Evolutionary conservation across 371 early-diverging fungal species (phyloP), one percentile per base, ranked within the genome.

Genomic region (Coemansia sp.): DNA sequence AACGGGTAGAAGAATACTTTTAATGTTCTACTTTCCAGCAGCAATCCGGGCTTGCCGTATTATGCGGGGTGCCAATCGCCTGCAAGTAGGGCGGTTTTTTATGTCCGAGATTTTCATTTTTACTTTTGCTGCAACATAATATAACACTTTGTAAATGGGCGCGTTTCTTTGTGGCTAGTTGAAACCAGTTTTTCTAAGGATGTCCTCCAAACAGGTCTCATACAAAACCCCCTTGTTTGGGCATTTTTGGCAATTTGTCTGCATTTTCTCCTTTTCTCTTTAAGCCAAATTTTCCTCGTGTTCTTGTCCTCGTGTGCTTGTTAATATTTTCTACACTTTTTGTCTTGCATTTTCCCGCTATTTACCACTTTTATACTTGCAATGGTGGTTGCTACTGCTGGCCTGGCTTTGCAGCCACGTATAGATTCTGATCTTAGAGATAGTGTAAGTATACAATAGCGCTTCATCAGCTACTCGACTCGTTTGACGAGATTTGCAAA

Each of bases 351-450:
- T 34, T 34, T 34, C 34, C 11, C 10, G 34, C 34, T 34, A 34
- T 34, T 34, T 34, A 34, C 34, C 34, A 45, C 13, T 53, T 14
- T 27, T 13, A 21, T 57, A 22, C 34, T 57, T 34, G 37, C 22
- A 21, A 48, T 68, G 62, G 59, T 57, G 51, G 45, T 45, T 59
- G 21, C 59, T 31, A 16, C 14, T 22, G 45, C 21, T 27, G 45
- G 59, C 11, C 45, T 40, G 40, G 42, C 59, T 24, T 16, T 59
- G 47, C 59, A 59, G 45, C 45, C 59, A 26, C 59, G 47, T 16
- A 42, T 59, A 2, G 34, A n/a, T 24, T 4, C 59, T 16, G 42
- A 3, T 14, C 6, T 4, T 6, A 42, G 59, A 42, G 59, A 40
- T 6, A 59, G 26, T 0, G 59, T 59, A 27, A 59, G 59, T 47